Evolutionary conservation across 2,329 filamentous ascomycete genomes (phyloP).

Genomic region (Phyllosticta ampelicida): DNA sequence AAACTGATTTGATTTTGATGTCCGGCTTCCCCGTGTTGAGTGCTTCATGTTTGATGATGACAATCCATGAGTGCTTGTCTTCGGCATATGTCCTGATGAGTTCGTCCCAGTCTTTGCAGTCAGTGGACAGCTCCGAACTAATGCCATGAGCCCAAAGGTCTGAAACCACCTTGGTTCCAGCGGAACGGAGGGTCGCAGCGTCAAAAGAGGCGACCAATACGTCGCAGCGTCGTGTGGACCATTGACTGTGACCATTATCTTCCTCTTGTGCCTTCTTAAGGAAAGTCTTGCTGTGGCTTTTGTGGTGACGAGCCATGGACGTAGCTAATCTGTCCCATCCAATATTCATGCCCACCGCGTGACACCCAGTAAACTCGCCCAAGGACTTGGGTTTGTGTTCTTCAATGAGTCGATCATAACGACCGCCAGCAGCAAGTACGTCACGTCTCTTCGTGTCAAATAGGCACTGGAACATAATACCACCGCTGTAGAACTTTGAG

Average conservation of each 20-base stretch:
- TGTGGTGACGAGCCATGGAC: constrained; percentile 44
- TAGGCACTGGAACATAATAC: constrained; percentile 81
- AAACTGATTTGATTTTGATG: constrained; percentile 69
- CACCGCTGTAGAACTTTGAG: constrained; percentile 72
- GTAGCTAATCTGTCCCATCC: constrained; percentile 74
- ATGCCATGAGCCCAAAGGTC: constrained; percentile 75
- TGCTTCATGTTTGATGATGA: constrained; percentile 73
- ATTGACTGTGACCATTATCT: constrained; percentile 23
- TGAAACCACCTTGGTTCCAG: constrained; percentile 66
- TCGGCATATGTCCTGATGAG: constrained; percentile 66
- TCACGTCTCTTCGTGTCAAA: constrained; percentile 72
- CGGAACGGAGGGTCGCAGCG: constrained; percentile 59
- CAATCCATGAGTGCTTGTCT: constrained; percentile 72
- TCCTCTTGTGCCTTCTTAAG: constrained; percentile 63
- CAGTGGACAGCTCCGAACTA: constrained; percentile 75
- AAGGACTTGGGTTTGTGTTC: constrained; percentile 65
- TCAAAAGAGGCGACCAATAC: constrained; percentile 86
- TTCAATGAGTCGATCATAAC: constrained; percentile 82
- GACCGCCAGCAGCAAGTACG: constrained; percentile 84
- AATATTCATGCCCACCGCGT: constrained; percentile 86
- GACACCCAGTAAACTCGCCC: constrained; percentile 41
- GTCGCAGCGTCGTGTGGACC: constrained; percentile 54
- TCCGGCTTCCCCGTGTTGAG: constrained; percentile 38
- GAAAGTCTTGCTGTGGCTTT: constrained; percentile 40
- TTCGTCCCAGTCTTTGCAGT: constrained; percentile 69